phyloP scores from a whole-genome alignment of 2,329 filamentous ascomycete genomes.

The Phoma sp. region DNA sequence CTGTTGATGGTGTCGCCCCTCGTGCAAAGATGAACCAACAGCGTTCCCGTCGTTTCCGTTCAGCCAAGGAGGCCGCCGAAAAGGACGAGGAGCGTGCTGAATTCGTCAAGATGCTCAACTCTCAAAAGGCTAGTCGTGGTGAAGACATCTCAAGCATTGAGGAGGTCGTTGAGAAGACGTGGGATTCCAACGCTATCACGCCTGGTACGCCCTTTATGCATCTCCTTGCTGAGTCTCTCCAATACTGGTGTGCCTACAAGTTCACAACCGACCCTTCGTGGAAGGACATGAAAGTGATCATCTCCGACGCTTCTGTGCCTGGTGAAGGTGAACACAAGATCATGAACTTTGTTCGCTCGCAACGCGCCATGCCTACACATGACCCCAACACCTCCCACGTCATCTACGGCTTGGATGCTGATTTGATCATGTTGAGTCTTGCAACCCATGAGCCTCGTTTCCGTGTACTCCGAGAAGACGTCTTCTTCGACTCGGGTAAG shows the following conservation, averaged over 20 bases:
- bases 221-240: conserved; percentile 83
- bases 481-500: conserved; percentile 89
- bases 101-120: conserved; percentile 81
- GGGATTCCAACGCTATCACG: conserved; percentile 88
- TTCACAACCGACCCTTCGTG: conserved; percentile 95
- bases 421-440: conserved; percentile 97
- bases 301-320: conserved; percentile 96
- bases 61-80: conserved; percentile 91
- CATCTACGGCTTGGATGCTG: conserved; percentile 96
- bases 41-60: conserved; percentile 91
- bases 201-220: conserved; percentile 99
- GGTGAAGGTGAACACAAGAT: conserved; percentile 99
- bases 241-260: conserved; percentile 98
- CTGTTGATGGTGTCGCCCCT: conserved; percentile 95
- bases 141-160: conserved; percentile 66
- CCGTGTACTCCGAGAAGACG: conserved; percentile 92
- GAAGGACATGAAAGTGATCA: conserved; percentile 92
- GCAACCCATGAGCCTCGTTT: conserved; percentile 98
- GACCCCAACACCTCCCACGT: conserved; percentile 97
- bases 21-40: conserved; percentile 99
- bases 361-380: conserved; percentile 87
- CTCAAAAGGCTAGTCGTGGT: conserved; percentile 65
- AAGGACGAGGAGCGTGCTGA: conserved; percentile 92
- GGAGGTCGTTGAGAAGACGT: conserved; percentile 81
- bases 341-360: conserved; percentile 96